These are phyloP conservation scores for Drosera spatulata DNA, from an alignment of 179 eudicot species.

Conservation along the genomic window DNA sequence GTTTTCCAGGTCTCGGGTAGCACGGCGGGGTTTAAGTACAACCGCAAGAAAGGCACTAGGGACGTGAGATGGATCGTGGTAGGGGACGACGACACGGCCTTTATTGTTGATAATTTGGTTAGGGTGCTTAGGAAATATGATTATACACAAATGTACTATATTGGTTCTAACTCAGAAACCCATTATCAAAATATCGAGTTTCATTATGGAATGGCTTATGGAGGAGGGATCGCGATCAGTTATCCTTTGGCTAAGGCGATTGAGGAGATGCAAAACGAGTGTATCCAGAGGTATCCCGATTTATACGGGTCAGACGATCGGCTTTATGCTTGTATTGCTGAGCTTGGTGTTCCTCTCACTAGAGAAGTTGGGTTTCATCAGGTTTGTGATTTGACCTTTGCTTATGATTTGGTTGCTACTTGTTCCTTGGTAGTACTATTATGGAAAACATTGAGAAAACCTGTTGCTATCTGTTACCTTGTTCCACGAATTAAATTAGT, in stretches of 20 bases:
- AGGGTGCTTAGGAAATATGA: conserved; percentile 56
- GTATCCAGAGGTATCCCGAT: conserved; percentile 33
- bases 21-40: too few species aligned
- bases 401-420: too few species aligned
- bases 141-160: conserved; percentile 45
- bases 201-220: conserved; percentile 57
- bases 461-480: too few species aligned
- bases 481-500: too few species aligned
- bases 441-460: too few species aligned
- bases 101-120: conserved; percentile 42
- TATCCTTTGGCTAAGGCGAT: conserved; percentile 45
- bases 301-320: conserved; percentile 66
- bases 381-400: conserved; percentile 18
- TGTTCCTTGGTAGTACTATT: too few species aligned
- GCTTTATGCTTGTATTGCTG: conserved; percentile 64
- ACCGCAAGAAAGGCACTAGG: conserved; percentile 18
- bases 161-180: conserved; percentile 49
- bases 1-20: too few species aligned
- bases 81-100: conserved; percentile 58
- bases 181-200: conserved; percentile 38
- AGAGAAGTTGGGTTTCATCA: conserved; percentile 64
- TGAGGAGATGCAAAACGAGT: conserved; percentile 42
- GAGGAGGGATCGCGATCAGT: conserved; percentile 70
- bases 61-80: conserved; percentile 7
- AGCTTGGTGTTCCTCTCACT: conserved; percentile 70